Conservation (phyloP, 1,284 basidiomycete species). For the Puccinia novopanici region DNA sequence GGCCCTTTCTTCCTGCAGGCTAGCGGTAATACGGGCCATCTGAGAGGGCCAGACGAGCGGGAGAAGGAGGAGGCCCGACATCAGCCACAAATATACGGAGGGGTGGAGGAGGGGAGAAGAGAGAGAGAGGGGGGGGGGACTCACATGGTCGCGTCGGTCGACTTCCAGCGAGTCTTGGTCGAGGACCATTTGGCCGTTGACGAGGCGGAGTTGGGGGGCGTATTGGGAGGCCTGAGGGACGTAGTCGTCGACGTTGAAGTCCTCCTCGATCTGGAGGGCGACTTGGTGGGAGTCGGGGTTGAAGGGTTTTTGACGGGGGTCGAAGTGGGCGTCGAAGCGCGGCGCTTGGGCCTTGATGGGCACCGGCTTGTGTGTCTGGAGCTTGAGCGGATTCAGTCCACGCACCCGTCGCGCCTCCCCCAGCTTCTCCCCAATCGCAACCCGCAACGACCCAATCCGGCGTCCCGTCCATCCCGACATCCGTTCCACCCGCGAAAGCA, state of each 20-base stretch:
- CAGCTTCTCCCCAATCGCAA: slow-evolving; percentile 31
- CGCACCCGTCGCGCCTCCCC: slow-evolving; percentile 5
- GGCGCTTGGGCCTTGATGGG: slow-evolving; percentile 90
- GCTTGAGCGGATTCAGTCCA: slow-evolving; percentile 67
- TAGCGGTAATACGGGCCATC: slow-evolving; percentile 72
- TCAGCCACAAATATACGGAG: too few relatives aligned
- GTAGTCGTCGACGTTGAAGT: slow-evolving; percentile 26
- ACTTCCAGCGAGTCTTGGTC: slow-evolving; percentile 77
- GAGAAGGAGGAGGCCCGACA: too few relatives aligned
- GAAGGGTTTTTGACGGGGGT: slow-evolving; percentile 75
- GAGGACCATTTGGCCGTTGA: slow-evolving; percentile 76
- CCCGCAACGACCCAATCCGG: slow-evolving; percentile 38
- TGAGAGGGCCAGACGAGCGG: too few relatives aligned
- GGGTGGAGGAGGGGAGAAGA: too few relatives aligned
- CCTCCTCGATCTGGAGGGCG: slow-evolving; percentile 66
- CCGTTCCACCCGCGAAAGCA: slow-evolving; percentile 67
- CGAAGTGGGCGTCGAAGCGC: slow-evolving; percentile 84
- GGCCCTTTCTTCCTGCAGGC: slow-evolving; percentile 83
- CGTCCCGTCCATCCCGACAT: slow-evolving; percentile 11
- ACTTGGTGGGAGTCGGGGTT: slow-evolving; percentile 93
- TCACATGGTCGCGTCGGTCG: slow-evolving; percentile 62
- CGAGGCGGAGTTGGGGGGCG: slow-evolving; percentile 76
- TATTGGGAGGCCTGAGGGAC: slow-evolving; percentile 63
- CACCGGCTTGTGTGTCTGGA: slow-evolving; percentile 95
- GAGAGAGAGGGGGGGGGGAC: background rate